A percentile compares a stretch with the other conserved stretches of the same genome.
These are phyloP conservation scores for Geranomyces michiganensis DNA, from an alignment of 192 early-diverging fungal species.

Conservation along the genomic window DNA sequence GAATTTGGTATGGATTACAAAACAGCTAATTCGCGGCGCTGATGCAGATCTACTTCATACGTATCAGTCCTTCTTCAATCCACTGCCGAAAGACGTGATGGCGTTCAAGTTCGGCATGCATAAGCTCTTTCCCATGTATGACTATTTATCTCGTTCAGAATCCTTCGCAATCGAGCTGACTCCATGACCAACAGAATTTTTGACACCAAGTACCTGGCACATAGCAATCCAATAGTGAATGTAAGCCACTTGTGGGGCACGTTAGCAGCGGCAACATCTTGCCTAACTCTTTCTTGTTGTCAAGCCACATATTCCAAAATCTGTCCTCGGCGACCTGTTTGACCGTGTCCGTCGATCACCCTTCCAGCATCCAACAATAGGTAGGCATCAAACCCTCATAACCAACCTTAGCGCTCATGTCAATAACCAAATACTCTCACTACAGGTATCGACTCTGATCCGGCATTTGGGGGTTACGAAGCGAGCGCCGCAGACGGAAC, in stretches of 20 bases:
- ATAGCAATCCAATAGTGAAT: constrained; percentile 45
- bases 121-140: constrained; percentile 65
- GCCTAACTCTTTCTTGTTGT: neutral
- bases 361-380: constrained; percentile 59
- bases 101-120: constrained; percentile 70
- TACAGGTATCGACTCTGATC: constrained; percentile 27
- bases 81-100: constrained; percentile 64
- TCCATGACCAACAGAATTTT: constrained; percentile 54
- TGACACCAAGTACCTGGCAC: constrained; percentile 79
- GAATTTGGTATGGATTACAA: too few species aligned
- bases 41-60: constrained; percentile 76
- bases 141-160: neutral
- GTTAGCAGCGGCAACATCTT: neutral
- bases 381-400: constrained; percentile 30
- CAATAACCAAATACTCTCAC: too few species aligned
- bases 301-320: constrained; percentile 38
- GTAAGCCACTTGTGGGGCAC: constrained; percentile 25
- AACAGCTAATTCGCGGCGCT: too few species aligned
- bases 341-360: constrained; percentile 40
- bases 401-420: neutral
- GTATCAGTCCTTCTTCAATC: constrained; percentile 71
- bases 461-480: constrained; percentile 45
- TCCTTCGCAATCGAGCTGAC: neutral
- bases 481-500: constrained; percentile 14
- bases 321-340: constrained; percentile 48